Conservation (phyloP, 495 filamentous ascomycete genomes). For the Wilcoxina mikolae region DNA sequence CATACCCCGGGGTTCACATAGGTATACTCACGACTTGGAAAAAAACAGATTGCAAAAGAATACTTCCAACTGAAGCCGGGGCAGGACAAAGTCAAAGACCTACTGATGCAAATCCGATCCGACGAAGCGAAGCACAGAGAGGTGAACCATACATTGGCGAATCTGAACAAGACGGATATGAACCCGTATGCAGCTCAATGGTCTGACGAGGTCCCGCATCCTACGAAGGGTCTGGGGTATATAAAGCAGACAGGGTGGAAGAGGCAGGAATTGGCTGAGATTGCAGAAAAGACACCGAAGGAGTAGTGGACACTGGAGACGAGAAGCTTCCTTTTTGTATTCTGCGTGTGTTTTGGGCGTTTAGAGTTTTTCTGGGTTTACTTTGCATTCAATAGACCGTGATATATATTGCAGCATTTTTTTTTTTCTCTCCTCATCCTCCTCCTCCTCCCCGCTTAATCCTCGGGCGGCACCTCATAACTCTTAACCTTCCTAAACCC, state of each 20-base stretch:
- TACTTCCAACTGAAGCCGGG: slow-evolving; percentile 93
- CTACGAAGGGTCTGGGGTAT: slow-evolving; percentile 53
- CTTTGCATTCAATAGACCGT: background rate
- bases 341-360: background rate
- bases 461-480: slow-evolving; percentile 1
- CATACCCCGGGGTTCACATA: too few species aligned
- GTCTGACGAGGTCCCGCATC: slow-evolving; percentile 42
- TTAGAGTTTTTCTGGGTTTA: background rate
- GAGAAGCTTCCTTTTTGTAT: background rate
- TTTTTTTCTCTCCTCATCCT: background rate
- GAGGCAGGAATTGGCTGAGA: slow-evolving; percentile 47
- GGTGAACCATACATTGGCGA: slow-evolving; percentile 88
- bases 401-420: background rate
- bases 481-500: slow-evolving; percentile 6
- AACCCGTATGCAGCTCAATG: slow-evolving; percentile 69
- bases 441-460: background rate
- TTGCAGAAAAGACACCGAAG: background rate
- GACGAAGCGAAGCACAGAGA: slow-evolving; percentile 93
- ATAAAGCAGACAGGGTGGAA: slow-evolving; percentile 66
- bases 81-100: slow-evolving; percentile 64
- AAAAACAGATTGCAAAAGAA: slow-evolving; percentile 61
- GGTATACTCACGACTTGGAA: too few species aligned
- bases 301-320: too few species aligned
- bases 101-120: slow-evolving; percentile 75
- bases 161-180: slow-evolving; percentile 68